phyloP scores from a whole-genome alignment of 2,329 filamentous ascomycete genomes.

The Hortaea werneckii region DNA sequence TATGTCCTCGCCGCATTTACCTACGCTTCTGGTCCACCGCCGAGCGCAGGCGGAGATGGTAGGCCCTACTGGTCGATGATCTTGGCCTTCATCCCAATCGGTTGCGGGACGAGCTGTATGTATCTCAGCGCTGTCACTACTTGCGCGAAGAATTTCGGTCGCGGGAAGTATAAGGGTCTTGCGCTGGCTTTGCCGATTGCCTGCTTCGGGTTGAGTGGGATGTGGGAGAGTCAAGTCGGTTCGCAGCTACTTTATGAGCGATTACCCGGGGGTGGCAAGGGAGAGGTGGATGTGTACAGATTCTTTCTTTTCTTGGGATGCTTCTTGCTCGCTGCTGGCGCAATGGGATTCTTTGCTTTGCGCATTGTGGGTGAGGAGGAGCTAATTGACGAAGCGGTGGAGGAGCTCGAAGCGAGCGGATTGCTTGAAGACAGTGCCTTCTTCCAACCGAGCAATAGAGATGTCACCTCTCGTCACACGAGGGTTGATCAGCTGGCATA shows the following conservation, averaged over 20 bases:
- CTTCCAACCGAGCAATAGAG: constrained; percentile 27
- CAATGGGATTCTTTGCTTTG: constrained; percentile 64
- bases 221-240: constrained; percentile 89
- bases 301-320: constrained; percentile 81
- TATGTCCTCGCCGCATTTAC: constrained; percentile 75
- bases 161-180: constrained; percentile 75
- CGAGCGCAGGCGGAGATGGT: constrained; percentile 41
- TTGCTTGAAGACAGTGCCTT: constrained; percentile 60
- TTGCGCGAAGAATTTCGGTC: constrained; percentile 95
- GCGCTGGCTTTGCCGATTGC: constrained; percentile 87
- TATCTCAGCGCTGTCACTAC: constrained; percentile 88
- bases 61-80: constrained; percentile 79
- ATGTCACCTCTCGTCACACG: background rate
- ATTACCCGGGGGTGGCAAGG: constrained; percentile 49
- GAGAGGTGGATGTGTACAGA: constrained; percentile 62
- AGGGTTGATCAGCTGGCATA: constrained; percentile 39
- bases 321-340: constrained; percentile 59
- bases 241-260: constrained; percentile 66
- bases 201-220: constrained; percentile 82
- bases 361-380: constrained; percentile 74
- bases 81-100: constrained; percentile 70
- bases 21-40: constrained; percentile 53
- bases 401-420: constrained; percentile 83
- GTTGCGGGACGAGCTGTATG: constrained; percentile 75
- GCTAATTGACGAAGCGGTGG: constrained; percentile 80